A percentile compares a stretch with the other conserved stretches of the same genome.
Evolutionary conservation across 805 yeast genomes (phyloP).

Genomic region (Metschnikowia aberdeeniae): DNA sequence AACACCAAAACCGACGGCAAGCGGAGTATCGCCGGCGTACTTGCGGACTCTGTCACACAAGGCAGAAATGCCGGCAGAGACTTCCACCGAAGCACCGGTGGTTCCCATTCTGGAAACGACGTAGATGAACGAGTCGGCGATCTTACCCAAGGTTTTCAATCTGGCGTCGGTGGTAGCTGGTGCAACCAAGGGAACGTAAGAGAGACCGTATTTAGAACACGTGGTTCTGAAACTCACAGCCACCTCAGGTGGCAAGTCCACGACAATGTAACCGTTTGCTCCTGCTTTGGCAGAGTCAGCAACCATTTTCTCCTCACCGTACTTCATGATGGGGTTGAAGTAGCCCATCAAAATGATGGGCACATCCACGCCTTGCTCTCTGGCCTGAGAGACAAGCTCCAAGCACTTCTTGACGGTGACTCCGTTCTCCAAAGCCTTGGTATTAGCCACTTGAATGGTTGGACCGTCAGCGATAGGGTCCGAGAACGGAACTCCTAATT

Average conservation of each 20-base stretch:
- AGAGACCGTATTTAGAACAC: conserved; percentile 64
- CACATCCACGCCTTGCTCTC: conserved; percentile 76
- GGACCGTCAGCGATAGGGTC: conserved; percentile 99
- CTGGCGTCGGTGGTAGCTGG: conserved; percentile 95
- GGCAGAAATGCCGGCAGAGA: conserved; percentile 58
- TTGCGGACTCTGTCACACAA: conserved; percentile 74
- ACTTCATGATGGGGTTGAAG: conserved; percentile 87
- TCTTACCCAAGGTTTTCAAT: conserved; percentile 66
- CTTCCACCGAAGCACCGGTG: conserved; percentile 78
- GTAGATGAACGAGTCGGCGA: conserved; percentile 93
- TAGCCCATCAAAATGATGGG: conserved; percentile 97
- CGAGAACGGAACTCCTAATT: conserved; percentile 92
- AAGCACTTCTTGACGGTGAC: conserved; percentile 66
- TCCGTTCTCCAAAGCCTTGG: conserved; percentile 77
- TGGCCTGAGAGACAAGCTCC: conserved; percentile 69
- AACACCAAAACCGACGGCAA: conserved; percentile 97
- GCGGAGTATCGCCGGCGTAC: conserved; percentile 57
- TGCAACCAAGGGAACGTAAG: conserved; percentile 91
- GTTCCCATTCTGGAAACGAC: conserved; percentile 98
- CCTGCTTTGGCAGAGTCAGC: conserved; percentile 81
- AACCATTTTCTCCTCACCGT: conserved; percentile 83
- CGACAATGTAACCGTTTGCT: conserved; percentile 91
- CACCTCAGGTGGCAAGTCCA: conserved; percentile 97
- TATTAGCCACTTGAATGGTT: conserved; percentile 87
- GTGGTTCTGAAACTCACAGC: conserved; percentile 79